Conservation (phyloP, 139 green algal species). For the Mesostigma viride region DNA sequence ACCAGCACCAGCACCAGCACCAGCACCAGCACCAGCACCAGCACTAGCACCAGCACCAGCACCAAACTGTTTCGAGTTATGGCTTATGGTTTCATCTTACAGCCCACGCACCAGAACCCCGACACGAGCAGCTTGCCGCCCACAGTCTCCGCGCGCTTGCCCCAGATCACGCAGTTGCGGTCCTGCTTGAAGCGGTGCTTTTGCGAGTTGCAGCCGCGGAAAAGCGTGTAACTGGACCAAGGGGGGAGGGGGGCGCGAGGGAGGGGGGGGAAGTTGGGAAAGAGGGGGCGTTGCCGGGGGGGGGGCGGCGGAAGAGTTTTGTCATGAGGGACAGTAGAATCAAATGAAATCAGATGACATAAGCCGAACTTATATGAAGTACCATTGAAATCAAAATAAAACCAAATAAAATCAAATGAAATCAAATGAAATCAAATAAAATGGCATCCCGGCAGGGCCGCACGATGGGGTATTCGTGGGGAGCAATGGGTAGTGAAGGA, state of each 20-base stretch:
- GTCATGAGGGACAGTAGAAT: background rate
- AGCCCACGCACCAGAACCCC: constrained; percentile 25
- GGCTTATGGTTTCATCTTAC: too few species aligned
- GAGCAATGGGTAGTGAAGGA: too few species aligned
- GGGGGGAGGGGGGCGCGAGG: too few species aligned
- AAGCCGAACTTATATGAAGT: background rate
- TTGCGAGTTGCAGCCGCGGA: constrained; percentile 85
- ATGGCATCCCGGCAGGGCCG: too few species aligned
- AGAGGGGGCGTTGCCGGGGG: constrained; percentile 1
- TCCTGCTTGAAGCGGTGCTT: constrained; percentile 81
- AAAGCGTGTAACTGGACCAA: constrained; percentile 69
- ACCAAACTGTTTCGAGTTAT: too few species aligned
- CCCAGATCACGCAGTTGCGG: constrained; percentile 45
- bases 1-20: background rate
- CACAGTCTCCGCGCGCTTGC: constrained; percentile 17
- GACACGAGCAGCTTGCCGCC: constrained; percentile 26
- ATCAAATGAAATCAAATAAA: too few species aligned
- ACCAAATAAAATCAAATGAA: background rate
- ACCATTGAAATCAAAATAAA: background rate
- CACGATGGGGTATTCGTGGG: too few species aligned
- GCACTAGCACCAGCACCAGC: too few species aligned
- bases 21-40: too few species aligned
- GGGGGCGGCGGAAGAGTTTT: constrained; percentile 1
- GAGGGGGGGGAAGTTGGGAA: too few species aligned
- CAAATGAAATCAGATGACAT: background rate